phyloP scores from a whole-genome alignment of 352 stramenopile genomes.

The Aphanomyces invadans region DNA sequence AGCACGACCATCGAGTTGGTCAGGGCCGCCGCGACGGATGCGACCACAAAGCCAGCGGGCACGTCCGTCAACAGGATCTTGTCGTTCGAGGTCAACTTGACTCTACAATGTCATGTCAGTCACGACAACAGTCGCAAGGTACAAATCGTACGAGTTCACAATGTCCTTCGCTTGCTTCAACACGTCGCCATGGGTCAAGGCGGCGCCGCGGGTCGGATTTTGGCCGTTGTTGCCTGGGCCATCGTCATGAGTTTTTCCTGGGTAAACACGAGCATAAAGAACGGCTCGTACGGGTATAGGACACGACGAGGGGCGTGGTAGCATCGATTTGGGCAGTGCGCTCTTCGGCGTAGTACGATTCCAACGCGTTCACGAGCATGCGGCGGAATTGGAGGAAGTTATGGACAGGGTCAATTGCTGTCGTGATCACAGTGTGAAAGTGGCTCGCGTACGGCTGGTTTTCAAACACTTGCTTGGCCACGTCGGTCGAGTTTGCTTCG shows the following conservation, averaged over 20 bases:
- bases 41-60: slow-evolving; percentile 53
- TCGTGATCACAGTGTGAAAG: slow-evolving; percentile 81
- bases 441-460: slow-evolving; percentile 28
- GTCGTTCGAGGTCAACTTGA: slow-evolving; percentile 65
- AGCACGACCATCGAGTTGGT: slow-evolving; percentile 73
- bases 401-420: slow-evolving; percentile 57
- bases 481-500: slow-evolving; percentile 58
- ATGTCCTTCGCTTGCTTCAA: slow-evolving; percentile 65
- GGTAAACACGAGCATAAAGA: too few relatives aligned
- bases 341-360: slow-evolving; percentile 51
- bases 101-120: slow-evolving; percentile 27
- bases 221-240: slow-evolving; percentile 55
- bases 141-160: slow-evolving; percentile 50
- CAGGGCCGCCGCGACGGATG: slow-evolving; percentile 61
- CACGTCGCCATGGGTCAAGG: slow-evolving; percentile 72
- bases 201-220: slow-evolving; percentile 70
- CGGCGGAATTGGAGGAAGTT: slow-evolving; percentile 69
- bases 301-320: slow-evolving; percentile 64
- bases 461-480: slow-evolving; percentile 66
- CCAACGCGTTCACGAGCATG: slow-evolving; percentile 73
- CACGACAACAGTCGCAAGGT: not conserved
- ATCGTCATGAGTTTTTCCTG: not conserved
- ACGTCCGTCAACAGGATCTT: slow-evolving; percentile 77
- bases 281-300: slow-evolving; percentile 55
- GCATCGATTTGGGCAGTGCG: slow-evolving; percentile 52